A percentile compares a stretch with the other conserved stretches of the same genome.
Evolutionary conservation across 2,329 filamentous ascomycete genomes (phyloP).

Genomic region (Epichloe glyceriae): DNA sequence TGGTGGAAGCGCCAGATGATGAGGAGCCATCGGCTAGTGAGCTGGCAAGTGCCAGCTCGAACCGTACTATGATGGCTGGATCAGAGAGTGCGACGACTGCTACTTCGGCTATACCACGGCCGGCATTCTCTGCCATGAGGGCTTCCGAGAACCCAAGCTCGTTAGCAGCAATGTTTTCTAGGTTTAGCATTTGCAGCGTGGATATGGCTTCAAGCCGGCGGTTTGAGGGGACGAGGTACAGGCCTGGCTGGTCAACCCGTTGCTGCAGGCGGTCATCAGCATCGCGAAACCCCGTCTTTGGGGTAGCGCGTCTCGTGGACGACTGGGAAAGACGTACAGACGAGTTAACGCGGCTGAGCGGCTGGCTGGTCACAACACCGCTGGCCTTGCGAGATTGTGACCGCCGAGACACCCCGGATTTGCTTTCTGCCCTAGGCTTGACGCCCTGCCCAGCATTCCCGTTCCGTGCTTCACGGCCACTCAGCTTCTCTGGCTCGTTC

Average conservation of each 20-base stretch:
- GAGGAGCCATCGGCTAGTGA: slow-evolving; percentile 16
- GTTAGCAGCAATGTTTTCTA: slow-evolving; percentile 81
- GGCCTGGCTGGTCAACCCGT: slow-evolving; percentile 27
- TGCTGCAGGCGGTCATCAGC: slow-evolving; percentile 22
- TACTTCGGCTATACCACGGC: slow-evolving; percentile 76
- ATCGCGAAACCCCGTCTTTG: slow-evolving; percentile 17
- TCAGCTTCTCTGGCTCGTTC: slow-evolving; percentile 32
- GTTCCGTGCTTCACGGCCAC: slow-evolving; percentile 38
- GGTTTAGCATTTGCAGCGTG: slow-evolving; percentile 75
- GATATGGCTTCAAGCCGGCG: slow-evolving; percentile 50
- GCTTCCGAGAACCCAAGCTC: slow-evolving; percentile 81
- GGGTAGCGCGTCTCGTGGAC: slow-evolving; percentile 17
- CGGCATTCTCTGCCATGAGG: slow-evolving; percentile 84
- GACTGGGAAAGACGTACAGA: slow-evolving; percentile 23
- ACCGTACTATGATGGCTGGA: slow-evolving; percentile 43
- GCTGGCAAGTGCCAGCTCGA: slow-evolving; percentile 28
- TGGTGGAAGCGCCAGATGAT: slow-evolving; percentile 22
- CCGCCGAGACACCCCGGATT: slow-evolving; percentile 32
- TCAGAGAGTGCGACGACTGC: slow-evolving; percentile 56
- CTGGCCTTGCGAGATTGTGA: slow-evolving; percentile 47
- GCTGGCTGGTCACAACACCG: slow-evolving; percentile 24
- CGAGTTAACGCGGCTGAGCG: slow-evolving; percentile 36
- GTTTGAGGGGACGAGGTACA: slow-evolving; percentile 42
- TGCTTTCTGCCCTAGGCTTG: slow-evolving; percentile 36
- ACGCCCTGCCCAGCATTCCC: slow-evolving; percentile 19